Evolutionary conservation across 805 yeast species (phyloP), one percentile per base, ranked within the genome.

Genomic region (Cyberlindnera maritima): DNA sequence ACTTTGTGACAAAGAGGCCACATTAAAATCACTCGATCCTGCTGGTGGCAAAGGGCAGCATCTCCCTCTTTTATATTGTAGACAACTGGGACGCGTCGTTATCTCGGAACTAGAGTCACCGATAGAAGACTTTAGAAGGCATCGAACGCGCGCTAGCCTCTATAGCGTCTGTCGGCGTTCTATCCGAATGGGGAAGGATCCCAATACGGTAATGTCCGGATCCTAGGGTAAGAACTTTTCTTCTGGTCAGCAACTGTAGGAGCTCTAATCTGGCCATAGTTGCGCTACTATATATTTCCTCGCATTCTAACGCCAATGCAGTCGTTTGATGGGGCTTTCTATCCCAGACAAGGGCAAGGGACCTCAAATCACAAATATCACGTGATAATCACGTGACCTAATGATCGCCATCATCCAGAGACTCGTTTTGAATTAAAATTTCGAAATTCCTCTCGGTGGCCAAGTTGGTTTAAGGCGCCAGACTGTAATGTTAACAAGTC

Each of bases 391-490:
- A 21, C 25, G 25, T 21, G 25, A 21, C 25, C n/a, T n/a, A n/a
- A n/a, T n/a, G n/a, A n/a, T n/a, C n/a, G n/a, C n/a, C n/a, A n/a
- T n/a, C n/a, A n/a, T n/a, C n/a, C n/a, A n/a, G n/a, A n/a, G n/a
- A n/a, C n/a, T n/a, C n/a, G n/a, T n/a, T n/a, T n/a, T n/a, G n/a
- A n/a, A n/a, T n/a, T n/a, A 21, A 21, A 20, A 20, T 20, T 32
- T 18, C 11, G 28, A 13, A 41, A 25, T 18, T 28, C 47, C 71
- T 68, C 71, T 65, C 65, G 71, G 70, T 68, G 60, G 72, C 71
- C 71, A 66, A 68, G 71, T 67, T 68, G 72, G 72, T 67, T 65
- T 67, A 68, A 67, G 71, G 71, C 71, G 71, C 66, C 64, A 68
- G 71, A 68, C 71, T 68, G 71, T 67, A 68, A 68, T 61, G 60